Evolutionary conservation across 208 protist species (phyloP).

Genomic region (Trichomonas tenax): DNA sequence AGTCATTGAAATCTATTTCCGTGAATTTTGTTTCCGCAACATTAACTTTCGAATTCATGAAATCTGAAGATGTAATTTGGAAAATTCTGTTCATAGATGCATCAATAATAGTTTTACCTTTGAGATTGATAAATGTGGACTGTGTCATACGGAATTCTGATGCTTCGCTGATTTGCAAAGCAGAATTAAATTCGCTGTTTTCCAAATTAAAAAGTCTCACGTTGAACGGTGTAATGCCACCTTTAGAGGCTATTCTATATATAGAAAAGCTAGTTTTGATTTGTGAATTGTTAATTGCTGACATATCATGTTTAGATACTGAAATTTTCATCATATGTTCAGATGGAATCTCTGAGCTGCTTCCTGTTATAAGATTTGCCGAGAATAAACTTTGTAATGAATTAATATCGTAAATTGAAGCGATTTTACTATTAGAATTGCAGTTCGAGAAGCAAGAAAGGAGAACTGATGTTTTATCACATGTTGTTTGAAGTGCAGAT

Average conservation of each 20-base stretch:
- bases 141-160: neutral
- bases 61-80: neutral
- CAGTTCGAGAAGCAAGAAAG: neutral
- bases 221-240: no score
- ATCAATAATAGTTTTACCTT: neutral
- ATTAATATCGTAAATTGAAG: neutral
- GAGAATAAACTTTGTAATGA: neutral
- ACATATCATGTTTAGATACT: no score
- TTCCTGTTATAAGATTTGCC: neutral
- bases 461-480: neutral
- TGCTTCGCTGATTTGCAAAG: neutral
- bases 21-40: neutral
- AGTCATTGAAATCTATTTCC: neutral
- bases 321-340: neutral
- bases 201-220: no score
- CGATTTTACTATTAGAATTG: neutral
- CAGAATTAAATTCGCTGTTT: neutral
- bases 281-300: no score
- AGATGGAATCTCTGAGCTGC: neutral
- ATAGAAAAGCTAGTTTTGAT: no score
- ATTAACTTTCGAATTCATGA: neutral
- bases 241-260: no score
- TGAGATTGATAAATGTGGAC: neutral
- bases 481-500: neutral
- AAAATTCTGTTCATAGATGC: neutral